These are phyloP conservation scores for Acacia concinna DNA, from an alignment of 331 rosid species.

Conservation along the genomic window DNA sequence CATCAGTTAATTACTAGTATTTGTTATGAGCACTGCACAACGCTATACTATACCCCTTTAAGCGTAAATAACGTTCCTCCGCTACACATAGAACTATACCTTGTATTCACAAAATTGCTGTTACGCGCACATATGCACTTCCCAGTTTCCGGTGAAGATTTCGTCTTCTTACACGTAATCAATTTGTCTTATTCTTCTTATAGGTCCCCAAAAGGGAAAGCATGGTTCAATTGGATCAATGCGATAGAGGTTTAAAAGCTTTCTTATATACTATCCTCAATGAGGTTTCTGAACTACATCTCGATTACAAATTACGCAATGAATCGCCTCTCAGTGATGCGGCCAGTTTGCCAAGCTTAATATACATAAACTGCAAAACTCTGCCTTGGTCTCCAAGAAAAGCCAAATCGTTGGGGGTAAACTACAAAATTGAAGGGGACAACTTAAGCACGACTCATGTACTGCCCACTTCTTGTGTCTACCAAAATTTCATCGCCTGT, in stretches of 20 bases:
- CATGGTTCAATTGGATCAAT: neutral
- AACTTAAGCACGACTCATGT: conserved; percentile 77
- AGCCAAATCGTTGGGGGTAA: neutral
- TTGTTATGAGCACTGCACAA: neutral
- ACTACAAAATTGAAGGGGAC: conserved; percentile 34
- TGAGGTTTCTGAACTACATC: neutral
- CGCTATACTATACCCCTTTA: neutral
- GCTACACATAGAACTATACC: neutral
- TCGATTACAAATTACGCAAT: neutral
- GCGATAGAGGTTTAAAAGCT: neutral
- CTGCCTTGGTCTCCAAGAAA: conserved; percentile 9
- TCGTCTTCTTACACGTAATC: neutral
- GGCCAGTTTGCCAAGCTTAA: conserved; percentile 23
- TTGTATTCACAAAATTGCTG: neutral
- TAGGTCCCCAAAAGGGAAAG: neutral
- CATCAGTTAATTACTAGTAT: neutral
- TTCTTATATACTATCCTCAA: neutral
- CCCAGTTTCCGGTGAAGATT: neutral
- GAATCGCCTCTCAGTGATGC: neutral
- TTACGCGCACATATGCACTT: neutral
- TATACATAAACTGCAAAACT: conserved; percentile 35
- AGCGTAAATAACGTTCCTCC: neutral
- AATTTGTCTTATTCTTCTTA: neutral
- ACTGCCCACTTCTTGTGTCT: conserved; percentile 89
- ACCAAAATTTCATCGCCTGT: conserved; percentile 72